Base-by-base conservation (phyloP, 2,329 filamentous ascomycete genomes). In the Trichoderma sp. region DNA sequence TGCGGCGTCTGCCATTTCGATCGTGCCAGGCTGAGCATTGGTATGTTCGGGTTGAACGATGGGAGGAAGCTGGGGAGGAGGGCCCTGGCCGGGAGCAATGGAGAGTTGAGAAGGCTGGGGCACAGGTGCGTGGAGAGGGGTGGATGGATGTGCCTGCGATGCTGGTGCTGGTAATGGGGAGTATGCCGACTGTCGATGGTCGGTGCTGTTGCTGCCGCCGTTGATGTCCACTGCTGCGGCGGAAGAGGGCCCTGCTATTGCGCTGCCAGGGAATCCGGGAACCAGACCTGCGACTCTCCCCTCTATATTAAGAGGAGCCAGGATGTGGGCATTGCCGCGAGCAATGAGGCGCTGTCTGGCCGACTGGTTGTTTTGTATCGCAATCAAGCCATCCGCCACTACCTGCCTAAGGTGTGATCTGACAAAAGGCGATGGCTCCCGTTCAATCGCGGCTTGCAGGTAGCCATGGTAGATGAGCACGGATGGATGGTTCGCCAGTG, bases 391-490 rank as follows among this genome's bases (percentile, higher is more conserved):
- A 13, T 81, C 80, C 26, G 83, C 84, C 3, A 89, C 84, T 0
- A 84, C 82, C 70, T 85, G 82, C 55, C 87, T 82, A 11, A 89
- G 80, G 71, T 87, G 85, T 4, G 83, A 81, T 43, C 86, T 82
- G 15, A 82, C 75, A 36, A 85, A 80, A 0, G 86, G 82, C 58
- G 85, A 87, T 0, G 82, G 77, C 68, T 88, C 84, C 3, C 84
- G 81, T 72, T 88, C 85, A 50, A 90, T 89, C 6, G 83, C 82
- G 0, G 81, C 77, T 73, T 87, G 85, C 6, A 90, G 81, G 62
- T 87, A 83, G 6, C 77, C 79, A 65, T 86, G 84, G 73, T 84
- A 85, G 6, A 80, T 79, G 6, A 89, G 79, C 73, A 88, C 83
- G 4, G 81, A 81, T 1, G 87, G 87, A 71, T 87, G 85, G 4